phyloP scores from a whole-genome alignment of 768 basidiomycete species.

The Lentinus tigrinus region DNA sequence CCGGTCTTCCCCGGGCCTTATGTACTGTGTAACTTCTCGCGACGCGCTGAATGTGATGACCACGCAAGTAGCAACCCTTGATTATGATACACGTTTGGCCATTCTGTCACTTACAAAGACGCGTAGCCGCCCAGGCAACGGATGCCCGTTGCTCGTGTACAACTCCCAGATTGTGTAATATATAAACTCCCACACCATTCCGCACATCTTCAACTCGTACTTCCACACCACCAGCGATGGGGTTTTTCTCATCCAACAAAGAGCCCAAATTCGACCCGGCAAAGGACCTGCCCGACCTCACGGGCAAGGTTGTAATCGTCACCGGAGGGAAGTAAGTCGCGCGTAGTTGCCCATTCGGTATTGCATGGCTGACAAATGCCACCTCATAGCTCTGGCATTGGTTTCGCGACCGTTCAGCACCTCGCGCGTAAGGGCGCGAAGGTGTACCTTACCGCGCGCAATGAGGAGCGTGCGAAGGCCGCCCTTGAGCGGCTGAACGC shows the following conservation, averaged over 20 bases:
- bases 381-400: conserved; percentile 33
- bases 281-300: conserved; percentile 45
- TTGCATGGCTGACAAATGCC: not conserved
- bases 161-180: no score
- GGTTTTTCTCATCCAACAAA: not conserved
- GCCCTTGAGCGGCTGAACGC: conserved; percentile 35
- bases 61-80: no score
- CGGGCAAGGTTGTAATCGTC: conserved; percentile 46
- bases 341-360: not conserved
- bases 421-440: conserved; percentile 44
- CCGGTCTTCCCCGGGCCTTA: no score
- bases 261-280: conserved; percentile 25
- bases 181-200: not conserved
- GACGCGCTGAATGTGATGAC: no score
- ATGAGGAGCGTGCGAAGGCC: conserved; percentile 28
- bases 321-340: conserved; percentile 47
- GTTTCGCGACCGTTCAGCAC: conserved; percentile 36
- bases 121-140: no score
- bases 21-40: no score
- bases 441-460: conserved; percentile 37
- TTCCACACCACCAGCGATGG: not conserved
- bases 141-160: no score
- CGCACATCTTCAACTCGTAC: not conserved
- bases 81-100: no score
- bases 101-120: no score